A percentile compares a stretch with the other conserved stretches of the same genome.
These are phyloP conservation scores for Jamesozyma hellenica DNA, from an alignment of 805 yeast genomes.

Conservation along the genomic window DNA sequence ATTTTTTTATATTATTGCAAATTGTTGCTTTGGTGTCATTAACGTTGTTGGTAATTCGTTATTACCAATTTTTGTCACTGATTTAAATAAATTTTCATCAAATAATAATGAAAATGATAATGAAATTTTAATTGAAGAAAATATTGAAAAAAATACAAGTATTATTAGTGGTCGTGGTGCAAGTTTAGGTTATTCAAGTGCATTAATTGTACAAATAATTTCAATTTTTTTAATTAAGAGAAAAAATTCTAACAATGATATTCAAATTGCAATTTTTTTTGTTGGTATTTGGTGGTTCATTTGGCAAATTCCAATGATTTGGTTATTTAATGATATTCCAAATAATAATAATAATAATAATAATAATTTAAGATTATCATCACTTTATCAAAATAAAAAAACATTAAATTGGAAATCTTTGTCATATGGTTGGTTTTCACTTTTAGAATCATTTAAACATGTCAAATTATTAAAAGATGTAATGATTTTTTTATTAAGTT, in stretches of 20 bases:
- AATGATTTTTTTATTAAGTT: constrained; percentile 52
- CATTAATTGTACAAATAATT: constrained; percentile 52
- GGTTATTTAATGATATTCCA: constrained; percentile 30
- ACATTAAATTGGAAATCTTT: constrained; percentile 13
- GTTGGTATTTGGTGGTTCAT: constrained; percentile 74
- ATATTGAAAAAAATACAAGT: constrained; percentile 35
- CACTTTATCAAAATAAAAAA: neutral
- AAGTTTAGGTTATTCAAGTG: constrained; percentile 60
- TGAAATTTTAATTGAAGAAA: neutral
- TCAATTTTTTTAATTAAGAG: constrained; percentile 40
- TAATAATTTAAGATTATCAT: neutral
- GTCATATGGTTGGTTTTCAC: constrained; percentile 52
- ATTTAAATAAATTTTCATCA: constrained; percentile 22
- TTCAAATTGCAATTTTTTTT: constrained; percentile 48
- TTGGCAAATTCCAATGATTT: constrained; percentile 53
- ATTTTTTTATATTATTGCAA: constrained; percentile 49
- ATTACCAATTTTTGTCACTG: constrained; percentile 49
- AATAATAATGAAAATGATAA: neutral
- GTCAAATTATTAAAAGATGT: constrained; percentile 56
- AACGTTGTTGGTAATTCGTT: constrained; percentile 73
- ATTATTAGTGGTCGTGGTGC: constrained; percentile 59
- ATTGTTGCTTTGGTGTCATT: constrained; percentile 65
- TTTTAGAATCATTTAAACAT: constrained; percentile 45
- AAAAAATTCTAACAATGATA: constrained; percentile 17
- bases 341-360: too few relatives aligned